phyloP scores from a whole-genome alignment of 1,284 basidiomycete genomes.

The Ustilago trichophora region DNA sequence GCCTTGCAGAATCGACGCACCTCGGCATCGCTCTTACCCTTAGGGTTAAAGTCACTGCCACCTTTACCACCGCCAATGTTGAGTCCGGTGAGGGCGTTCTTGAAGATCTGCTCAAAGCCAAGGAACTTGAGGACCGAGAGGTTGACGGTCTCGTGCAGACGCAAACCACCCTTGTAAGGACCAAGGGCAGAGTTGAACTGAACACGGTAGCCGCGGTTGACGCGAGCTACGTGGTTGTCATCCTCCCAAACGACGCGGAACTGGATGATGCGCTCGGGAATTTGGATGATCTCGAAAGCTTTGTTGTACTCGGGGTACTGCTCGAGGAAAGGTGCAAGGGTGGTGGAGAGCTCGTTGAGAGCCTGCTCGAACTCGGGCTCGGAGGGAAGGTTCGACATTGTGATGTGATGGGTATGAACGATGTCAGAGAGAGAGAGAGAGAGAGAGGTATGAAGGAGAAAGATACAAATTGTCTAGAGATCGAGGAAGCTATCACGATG shows the following conservation, averaged over 20 bases:
- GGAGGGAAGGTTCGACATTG: conserved; percentile 65
- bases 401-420: background rate
- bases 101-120: conserved; percentile 84
- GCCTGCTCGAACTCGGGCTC: conserved; percentile 75
- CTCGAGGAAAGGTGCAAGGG: conserved; percentile 76
- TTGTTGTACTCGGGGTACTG: conserved; percentile 78
- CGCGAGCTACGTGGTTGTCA: conserved; percentile 72
- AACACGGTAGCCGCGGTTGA: conserved; percentile 81
- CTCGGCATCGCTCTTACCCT: conserved; percentile 81
- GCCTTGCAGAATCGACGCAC: conserved; percentile 75
- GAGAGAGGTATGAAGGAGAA: too few species aligned
- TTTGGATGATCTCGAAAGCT: conserved; percentile 76
- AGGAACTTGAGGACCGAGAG: conserved; percentile 86
- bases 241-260: conserved; percentile 78
- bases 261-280: conserved; percentile 79
- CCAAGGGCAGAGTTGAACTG: conserved; percentile 85
- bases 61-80: conserved; percentile 76
- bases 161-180: conserved; percentile 83
- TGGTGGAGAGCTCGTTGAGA: conserved; percentile 75
- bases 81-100: conserved; percentile 82
- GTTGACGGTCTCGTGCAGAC: conserved; percentile 83
- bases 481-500: too few species aligned
- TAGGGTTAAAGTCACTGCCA: conserved; percentile 79
- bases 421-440: too few species aligned
- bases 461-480: too few species aligned